phyloP scores from a whole-genome alignment of 1,139 yeast species.

The Debaryomyces subglobosus region DNA sequence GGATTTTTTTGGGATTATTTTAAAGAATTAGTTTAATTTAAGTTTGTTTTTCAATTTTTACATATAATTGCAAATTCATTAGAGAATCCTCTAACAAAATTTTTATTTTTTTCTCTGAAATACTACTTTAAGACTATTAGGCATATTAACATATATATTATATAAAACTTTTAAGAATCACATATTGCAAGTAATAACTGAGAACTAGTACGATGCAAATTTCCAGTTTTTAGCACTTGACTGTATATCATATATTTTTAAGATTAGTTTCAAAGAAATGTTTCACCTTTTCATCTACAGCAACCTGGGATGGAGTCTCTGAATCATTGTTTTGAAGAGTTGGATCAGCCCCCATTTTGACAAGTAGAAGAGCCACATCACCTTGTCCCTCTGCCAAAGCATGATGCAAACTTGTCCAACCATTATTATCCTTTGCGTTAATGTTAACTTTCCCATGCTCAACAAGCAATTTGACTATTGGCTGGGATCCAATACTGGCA shows the following conservation, averaged over 20 bases:
- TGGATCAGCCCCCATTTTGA: conserved; percentile 70
- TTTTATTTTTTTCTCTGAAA: not conserved
- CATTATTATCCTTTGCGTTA: conserved; percentile 67
- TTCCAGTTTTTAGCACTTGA: too few species aligned
- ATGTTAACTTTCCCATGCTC: conserved; percentile 62
- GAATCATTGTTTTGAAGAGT: conserved; percentile 53
- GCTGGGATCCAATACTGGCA: conserved; percentile 71
- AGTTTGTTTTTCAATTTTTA: not conserved
- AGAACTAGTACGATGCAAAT: too few species aligned
- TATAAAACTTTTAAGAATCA: not conserved
- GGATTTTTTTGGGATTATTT: not conserved
- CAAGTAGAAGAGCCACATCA: conserved; percentile 67
- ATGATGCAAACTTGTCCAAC: conserved; percentile 89
- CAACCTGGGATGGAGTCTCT: conserved; percentile 60
- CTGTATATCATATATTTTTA: not conserved
- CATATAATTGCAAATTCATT: not conserved
- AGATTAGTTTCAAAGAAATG: conserved; percentile 6
- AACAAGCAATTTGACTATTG: conserved; percentile 51
- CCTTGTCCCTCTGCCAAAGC: conserved; percentile 92
- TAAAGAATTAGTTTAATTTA: not conserved
- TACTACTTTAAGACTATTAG: not conserved
- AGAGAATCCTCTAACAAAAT: not conserved
- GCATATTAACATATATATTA: not conserved
- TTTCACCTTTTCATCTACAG: conserved; percentile 59
- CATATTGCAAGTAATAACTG: not conserved